A percentile compares a stretch with the other conserved stretches of the same genome.
Evolutionary conservation across 2,329 filamentous ascomycete species (phyloP).

Genomic region (Diplodia intermedia): DNA sequence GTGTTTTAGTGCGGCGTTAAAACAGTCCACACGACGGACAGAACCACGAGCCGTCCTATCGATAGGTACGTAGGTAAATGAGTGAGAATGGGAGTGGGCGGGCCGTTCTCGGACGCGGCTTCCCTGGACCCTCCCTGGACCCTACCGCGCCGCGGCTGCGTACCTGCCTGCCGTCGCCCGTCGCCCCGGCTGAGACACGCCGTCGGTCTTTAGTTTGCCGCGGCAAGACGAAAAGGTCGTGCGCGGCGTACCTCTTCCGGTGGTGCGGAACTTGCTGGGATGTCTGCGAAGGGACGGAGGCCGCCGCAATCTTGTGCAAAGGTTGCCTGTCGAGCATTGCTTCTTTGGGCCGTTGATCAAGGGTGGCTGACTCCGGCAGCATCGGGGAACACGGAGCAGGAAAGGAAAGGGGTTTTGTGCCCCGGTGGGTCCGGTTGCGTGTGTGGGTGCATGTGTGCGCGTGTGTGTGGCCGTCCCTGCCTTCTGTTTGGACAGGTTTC

Average conservation of each 20-base stretch:
- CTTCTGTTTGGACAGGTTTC: slow-evolving; percentile 27
- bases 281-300: slow-evolving; percentile 15
- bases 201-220: background rate
- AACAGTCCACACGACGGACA: background rate
- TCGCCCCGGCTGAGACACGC: background rate
- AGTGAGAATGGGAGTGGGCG: too few relatives aligned
- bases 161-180: background rate
- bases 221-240: background rate
- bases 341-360: slow-evolving; percentile 4
- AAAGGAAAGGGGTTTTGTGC: slow-evolving; percentile 1
- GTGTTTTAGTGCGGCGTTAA: background rate
- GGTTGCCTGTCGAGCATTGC: slow-evolving; percentile 29
- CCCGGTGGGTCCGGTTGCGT: slow-evolving; percentile 4
- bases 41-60: background rate
- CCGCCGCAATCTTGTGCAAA: slow-evolving; percentile 10
- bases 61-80: background rate
- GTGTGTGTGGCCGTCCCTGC: slow-evolving; percentile 9
- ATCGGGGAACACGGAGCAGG: background rate
- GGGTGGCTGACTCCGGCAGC: too few relatives aligned
- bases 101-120: too few relatives aligned
- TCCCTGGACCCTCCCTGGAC: too few relatives aligned
- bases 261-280: slow-evolving; percentile 10
- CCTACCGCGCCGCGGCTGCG: too few relatives aligned
- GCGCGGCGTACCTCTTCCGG: background rate
- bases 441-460: background rate